These are phyloP conservation scores for Botrytis tulipae DNA, from an alignment of 2,329 filamentous ascomycete genomes.

Conservation along the genomic window DNA sequence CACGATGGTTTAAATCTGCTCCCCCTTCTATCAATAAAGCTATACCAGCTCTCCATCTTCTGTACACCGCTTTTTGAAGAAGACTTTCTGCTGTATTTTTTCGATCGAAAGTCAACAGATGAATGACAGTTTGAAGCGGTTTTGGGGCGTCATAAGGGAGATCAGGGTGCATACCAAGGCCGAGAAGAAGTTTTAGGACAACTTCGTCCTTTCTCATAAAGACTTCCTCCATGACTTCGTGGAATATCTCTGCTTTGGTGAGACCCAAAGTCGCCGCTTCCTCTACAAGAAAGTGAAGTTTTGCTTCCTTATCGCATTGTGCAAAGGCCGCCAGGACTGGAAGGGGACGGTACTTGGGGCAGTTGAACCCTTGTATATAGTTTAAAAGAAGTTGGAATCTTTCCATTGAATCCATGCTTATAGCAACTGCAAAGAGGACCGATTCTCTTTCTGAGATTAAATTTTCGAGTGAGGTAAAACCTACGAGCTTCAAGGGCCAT, in stretches of 20 bases:
- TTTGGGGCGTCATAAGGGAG: neutral
- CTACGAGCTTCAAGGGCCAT: neutral
- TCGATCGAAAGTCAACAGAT: too few species aligned
- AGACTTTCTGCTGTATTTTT: neutral
- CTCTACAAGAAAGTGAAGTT: fast-evolving
- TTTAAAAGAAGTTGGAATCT: neutral
- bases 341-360: fast-evolving
- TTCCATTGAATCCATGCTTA: neutral
- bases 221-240: neutral
- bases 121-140: too few species aligned
- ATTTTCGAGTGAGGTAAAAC: too few species aligned
- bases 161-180: neutral
- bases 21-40: neutral
- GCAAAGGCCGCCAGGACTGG: neutral
- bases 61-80: neutral
- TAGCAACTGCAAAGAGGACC: neutral
- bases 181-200: neutral
- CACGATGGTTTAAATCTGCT: neutral
- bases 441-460: fast-evolving
- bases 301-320: neutral
- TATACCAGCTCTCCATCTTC: neutral
- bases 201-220: neutral
- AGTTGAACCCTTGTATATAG: neutral
- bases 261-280: neutral
- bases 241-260: neutral